Base-by-base conservation (phyloP, 139 green algal species). In the Astrephomene gubernaculifera region DNA sequence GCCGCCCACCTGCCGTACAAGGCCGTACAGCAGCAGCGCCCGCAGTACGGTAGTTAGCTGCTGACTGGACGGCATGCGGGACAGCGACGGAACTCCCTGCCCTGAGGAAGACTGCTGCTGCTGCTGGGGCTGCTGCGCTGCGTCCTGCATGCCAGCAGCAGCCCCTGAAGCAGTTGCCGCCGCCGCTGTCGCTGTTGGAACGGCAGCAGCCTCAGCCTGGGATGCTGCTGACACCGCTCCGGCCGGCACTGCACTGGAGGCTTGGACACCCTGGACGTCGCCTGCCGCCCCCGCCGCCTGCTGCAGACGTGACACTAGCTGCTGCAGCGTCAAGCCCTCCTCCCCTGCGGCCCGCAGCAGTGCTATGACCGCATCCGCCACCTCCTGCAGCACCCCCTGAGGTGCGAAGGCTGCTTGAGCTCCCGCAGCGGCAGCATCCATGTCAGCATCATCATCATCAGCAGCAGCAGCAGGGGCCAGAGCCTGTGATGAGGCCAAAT, bases 1-100 rank as follows among this genome's bases (percentile, higher is more conserved):
- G 24, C 70, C 82, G 33, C 82, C 71, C 54, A 87, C 29, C 41
- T 45, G 68, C 33, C 82, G 72, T 10, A 43, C 33, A 70, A 87
- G 57, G 24, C 82, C 82, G 70, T 81, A 57, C 71, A 49, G 31
- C 60, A 45, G 31, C 54, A 81, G 22, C 4, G 24, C 70, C 14
- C 25, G 31, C 39, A 87, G 31, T 54, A 82, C 68, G 57, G 44
- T 25, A 35, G 36, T 29, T 29, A 79, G 67, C 25, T 53, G 53
- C 53, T 49, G 31, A 39, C 38, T 75, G 36, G 68, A 22, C 68
- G 38, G 68, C 68, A 75, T n/a, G n/a, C n/a, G 38, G 2, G 68
- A 75, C 68, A 75, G 25, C 38, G 68, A 27, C 68, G 53, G 65
- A 38, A 54, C 35, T 27, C 65, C 35, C 38, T n/a, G n/a, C 4